Percentiles rank a stretch among this genome's conserved stretches.
Evolutionary conservation across 257 asterid genomes (phyloP).

Genomic region (Cruciata laevipes): DNA sequence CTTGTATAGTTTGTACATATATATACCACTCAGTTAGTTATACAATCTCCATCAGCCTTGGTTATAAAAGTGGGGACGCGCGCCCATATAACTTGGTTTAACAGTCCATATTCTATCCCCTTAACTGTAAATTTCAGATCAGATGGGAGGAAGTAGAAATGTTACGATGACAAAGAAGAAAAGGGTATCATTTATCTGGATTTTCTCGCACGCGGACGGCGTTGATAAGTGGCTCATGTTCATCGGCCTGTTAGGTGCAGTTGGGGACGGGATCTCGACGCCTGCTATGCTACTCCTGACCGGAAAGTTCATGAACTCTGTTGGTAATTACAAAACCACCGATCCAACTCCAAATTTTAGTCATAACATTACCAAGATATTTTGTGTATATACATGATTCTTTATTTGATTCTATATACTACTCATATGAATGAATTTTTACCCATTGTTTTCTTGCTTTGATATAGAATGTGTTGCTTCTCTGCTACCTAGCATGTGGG

Average conservation of each 20-base stretch:
- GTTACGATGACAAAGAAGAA: constrained; percentile 20
- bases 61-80: too few relatives aligned
- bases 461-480: constrained; percentile 56
- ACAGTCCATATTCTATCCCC: too few relatives aligned
- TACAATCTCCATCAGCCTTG: too few relatives aligned
- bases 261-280: constrained; percentile 62
- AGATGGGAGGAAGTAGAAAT: too few relatives aligned
- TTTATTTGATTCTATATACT: neutral
- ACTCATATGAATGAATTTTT: neutral
- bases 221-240: constrained; percentile 48
- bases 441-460: neutral
- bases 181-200: constrained; percentile 26
- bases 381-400: too few relatives aligned
- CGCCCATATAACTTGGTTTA: too few relatives aligned
- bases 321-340: constrained; percentile 26
- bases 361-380: constrained; percentile 41
- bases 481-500: constrained; percentile 64
- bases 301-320: constrained; percentile 52
- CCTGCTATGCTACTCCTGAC: constrained; percentile 53
- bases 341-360: constrained; percentile 23
- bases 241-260: constrained; percentile 59
- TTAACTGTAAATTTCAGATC: too few relatives aligned
- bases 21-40: too few relatives aligned
- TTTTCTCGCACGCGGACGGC: constrained; percentile 65
- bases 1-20: too few relatives aligned